Evolutionary conservation across 148 eudicot species (phyloP), one percentile per base, ranked within the genome.

Genomic region (Fagopyrum homotropicum): DNA sequence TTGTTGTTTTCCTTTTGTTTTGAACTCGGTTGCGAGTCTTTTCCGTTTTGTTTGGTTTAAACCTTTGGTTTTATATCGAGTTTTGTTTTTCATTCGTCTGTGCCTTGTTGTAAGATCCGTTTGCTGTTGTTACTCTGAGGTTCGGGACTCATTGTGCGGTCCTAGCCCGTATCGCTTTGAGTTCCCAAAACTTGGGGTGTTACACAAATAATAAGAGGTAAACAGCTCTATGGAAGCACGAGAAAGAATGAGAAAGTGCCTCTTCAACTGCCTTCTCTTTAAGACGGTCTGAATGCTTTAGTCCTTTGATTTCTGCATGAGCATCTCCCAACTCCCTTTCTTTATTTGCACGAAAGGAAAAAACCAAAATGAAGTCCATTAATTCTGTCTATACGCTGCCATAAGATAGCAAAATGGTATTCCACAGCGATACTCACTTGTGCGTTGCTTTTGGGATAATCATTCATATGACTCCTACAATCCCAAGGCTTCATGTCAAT

Each of bases 201-300:
- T n/a, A n/a, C n/a, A 40, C 2, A 66, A 66, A 57, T 30, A 11
- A 66, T 66, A 66, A 66, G 35, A 40, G 17, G 70, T 66, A 66
- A 66, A 35, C 70, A 4, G 47, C 70, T 66, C 16, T 1, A 15
- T 43, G 46, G 9, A 63, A 10, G 45, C 45, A 63, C 35, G 40
- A 45, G 17, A 66, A 40, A 66, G 47, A 66, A 66, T 40, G 47
- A 14, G 17, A 66, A 60, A 26, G 46, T 84, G 92, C 99, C 99
- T 95, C 99, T 89, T 92, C 97, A 73, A 92, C 97, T 40, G 97
- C 97, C 89, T 85, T 95, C 77, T 92, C 92, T 80, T 84, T 90
- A 2, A 95, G 88, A 74, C 97, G 97, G 52, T 95, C 97, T 17
- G 97, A 92, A 73, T 85, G 84, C 82, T 83, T 95, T 50, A 92